Conservation (phyloP, 2,329 filamentous ascomycete species). For the Verticillium nubilum region DNA sequence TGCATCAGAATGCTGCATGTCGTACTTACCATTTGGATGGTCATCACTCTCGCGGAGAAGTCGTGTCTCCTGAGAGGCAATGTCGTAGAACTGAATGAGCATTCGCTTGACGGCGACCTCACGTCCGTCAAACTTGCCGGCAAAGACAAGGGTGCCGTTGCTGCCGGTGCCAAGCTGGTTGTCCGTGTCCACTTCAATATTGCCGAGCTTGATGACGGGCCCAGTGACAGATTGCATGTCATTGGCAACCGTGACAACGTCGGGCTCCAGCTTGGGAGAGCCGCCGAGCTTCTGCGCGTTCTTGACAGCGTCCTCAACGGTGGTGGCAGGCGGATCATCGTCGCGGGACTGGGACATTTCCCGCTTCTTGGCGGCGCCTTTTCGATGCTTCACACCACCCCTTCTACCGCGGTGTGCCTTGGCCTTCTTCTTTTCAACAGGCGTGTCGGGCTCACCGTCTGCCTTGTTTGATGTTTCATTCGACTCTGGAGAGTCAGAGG, state of each 20-base stretch:
- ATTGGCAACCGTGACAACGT: conserved; percentile 52
- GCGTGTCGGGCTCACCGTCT: conserved; percentile 20
- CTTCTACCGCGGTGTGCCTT: conserved; percentile 67
- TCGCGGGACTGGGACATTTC: conserved; percentile 44
- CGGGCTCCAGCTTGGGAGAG: conserved; percentile 51
- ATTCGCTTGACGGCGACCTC: conserved; percentile 95
- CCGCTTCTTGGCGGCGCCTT: conserved; percentile 49
- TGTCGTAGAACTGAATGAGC: conserved; percentile 92
- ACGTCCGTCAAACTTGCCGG: conserved; percentile 88
- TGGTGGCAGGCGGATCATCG: conserved; percentile 36
- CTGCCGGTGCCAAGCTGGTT: conserved; percentile 72
- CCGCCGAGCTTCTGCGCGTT: conserved; percentile 54
- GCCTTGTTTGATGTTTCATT: not conserved
- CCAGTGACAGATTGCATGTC: conserved; percentile 56
- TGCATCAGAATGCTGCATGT: not conserved
- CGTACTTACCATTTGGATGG: conserved; percentile 69
- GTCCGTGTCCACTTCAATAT: conserved; percentile 59
- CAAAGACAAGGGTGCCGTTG: conserved; percentile 94
- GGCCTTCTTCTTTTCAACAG: conserved; percentile 62
- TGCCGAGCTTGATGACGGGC: conserved; percentile 55
- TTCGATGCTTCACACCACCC: conserved; percentile 64
- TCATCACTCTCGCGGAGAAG: conserved; percentile 90
- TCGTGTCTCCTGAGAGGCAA: conserved; percentile 89
- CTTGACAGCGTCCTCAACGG: conserved; percentile 57
- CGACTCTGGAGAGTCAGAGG: not conserved